phyloP scores from a whole-genome alignment of 2,329 filamentous ascomycete species.

The Dactylellina sp. region DNA sequence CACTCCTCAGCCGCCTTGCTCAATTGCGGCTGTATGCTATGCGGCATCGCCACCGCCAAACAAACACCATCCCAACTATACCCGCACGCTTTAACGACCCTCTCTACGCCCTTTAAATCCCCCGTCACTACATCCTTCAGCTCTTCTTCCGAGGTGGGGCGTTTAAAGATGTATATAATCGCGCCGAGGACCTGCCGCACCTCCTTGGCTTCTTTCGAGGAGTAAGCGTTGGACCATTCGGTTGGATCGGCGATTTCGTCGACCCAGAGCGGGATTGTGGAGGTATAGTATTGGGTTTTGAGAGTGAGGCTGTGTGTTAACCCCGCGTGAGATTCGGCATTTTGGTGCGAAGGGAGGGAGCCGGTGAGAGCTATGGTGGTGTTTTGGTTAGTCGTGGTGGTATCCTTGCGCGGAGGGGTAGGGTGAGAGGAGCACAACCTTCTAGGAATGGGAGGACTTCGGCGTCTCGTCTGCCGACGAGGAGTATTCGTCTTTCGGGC shows the following conservation, averaged over 20 bases:
- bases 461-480: constrained; percentile 58
- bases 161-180: constrained; percentile 69
- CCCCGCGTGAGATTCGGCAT: constrained; percentile 68
- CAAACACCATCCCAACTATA: constrained; percentile 75
- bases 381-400: background rate
- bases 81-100: constrained; percentile 69
- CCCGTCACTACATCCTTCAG: constrained; percentile 4
- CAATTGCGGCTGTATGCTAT: constrained; percentile 64
- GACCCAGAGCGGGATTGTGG: constrained; percentile 75
- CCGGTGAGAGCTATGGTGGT: constrained; percentile 57
- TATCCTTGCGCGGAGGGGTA: background rate
- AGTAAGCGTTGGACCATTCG: constrained; percentile 71
- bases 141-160: constrained; percentile 58
- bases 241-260: constrained; percentile 67
- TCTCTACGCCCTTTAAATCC: constrained; percentile 60
- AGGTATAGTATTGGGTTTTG: constrained; percentile 72
- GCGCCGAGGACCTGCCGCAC: constrained; percentile 73
- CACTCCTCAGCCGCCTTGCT: constrained; percentile 66
- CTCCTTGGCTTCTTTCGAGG: constrained; percentile 72
- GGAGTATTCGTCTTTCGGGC: constrained; percentile 59
- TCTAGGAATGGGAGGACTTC: constrained; percentile 60
- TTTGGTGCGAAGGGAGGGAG: constrained; percentile 58
- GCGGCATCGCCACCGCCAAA: constrained; percentile 70
- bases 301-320: constrained; percentile 71
- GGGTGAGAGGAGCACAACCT: constrained; percentile 30